Conservation (phyloP, 2,329 filamentous ascomycete species). For the Pseudogymnoascus sp. region DNA sequence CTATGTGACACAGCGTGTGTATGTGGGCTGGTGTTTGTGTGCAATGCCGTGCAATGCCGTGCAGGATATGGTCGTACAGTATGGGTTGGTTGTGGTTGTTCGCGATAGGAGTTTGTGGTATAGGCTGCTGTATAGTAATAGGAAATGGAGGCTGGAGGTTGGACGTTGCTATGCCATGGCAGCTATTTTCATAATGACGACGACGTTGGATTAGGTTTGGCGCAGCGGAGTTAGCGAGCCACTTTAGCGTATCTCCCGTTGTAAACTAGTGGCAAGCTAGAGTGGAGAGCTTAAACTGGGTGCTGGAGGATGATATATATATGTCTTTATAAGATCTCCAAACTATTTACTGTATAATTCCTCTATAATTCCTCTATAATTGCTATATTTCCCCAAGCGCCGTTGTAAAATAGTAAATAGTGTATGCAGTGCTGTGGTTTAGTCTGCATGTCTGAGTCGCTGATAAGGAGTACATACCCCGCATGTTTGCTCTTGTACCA, state of each 20-base stretch:
- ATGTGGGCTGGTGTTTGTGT: not conserved
- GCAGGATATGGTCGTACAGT: not conserved
- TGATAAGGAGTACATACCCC: conserved; percentile 7
- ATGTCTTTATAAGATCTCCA: not conserved
- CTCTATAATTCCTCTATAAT: not conserved
- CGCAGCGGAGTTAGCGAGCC: not conserved
- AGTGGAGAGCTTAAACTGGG: not conserved
- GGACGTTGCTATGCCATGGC: conserved; percentile 4
- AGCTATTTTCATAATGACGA: conserved; percentile 9
- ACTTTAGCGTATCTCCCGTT: not conserved
- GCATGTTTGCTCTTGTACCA: not conserved
- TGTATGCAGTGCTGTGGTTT: not conserved
- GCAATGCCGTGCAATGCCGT: not conserved
- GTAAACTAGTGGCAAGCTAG: not conserved
- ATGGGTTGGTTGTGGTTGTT: not conserved
- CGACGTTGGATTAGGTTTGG: not conserved
- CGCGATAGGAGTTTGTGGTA: not conserved
- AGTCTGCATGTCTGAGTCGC: not conserved
- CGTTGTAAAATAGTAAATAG: not conserved
- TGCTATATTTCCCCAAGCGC: not conserved
- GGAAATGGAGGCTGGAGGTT: not conserved
- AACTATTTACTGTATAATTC: not conserved
- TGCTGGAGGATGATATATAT: not conserved
- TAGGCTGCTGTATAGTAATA: not conserved
- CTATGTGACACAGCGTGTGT: not conserved